Conservation (phyloP, 192 early-diverging fungal species). For the Backusella tarrabulga region DNA sequence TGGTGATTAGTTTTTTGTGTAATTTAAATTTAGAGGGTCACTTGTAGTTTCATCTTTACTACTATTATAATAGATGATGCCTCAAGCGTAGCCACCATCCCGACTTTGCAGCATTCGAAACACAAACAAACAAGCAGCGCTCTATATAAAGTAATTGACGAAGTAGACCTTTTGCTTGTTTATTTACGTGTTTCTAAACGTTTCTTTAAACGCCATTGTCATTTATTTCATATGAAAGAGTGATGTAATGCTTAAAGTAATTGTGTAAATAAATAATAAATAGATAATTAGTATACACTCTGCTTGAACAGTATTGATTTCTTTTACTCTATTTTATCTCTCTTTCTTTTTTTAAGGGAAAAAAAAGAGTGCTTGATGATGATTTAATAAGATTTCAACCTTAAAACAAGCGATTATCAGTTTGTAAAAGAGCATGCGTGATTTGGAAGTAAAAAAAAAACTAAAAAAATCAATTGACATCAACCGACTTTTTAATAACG, state of each 20-base stretch:
- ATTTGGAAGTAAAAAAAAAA: too few species aligned
- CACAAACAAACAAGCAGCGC: neutral
- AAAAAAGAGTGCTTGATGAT: too few species aligned
- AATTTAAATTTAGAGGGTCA: neutral
- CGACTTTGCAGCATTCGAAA: conserved; percentile 1
- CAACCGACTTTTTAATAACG: neutral
- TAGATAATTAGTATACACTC: too few species aligned
- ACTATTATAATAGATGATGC: neutral
- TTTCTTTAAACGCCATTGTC: neutral
- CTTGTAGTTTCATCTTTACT: neutral
- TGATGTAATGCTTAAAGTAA: neutral
- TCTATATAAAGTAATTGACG: neutral
- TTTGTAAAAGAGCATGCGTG: too few species aligned
- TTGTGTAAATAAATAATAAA: too few species aligned
- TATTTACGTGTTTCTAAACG: neutral
- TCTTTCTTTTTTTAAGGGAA: too few species aligned
- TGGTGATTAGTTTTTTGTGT: neutral
- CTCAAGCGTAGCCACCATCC: neutral
- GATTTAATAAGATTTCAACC: too few species aligned
- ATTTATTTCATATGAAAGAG: neutral
- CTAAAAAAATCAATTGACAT: neutral
- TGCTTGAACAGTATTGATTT: neutral
- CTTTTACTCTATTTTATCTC: too few species aligned
- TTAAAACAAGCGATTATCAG: too few species aligned
- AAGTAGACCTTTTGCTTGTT: neutral